Conservation (phyloP, 2,329 filamentous ascomycete species). For the Neofusicoccum sp. region DNA sequence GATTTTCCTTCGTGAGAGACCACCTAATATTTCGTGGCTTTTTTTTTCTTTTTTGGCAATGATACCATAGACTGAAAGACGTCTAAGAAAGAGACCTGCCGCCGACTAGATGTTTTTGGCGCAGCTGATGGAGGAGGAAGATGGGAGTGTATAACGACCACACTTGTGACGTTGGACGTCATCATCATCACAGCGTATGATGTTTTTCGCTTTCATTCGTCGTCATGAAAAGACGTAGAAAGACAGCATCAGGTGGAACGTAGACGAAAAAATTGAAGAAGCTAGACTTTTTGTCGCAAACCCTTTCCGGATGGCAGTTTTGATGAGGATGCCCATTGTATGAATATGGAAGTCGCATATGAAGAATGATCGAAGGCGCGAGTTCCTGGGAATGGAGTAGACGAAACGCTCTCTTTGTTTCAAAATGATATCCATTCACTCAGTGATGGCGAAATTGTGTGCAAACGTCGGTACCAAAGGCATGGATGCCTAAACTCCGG, state of each 20-base stretch:
- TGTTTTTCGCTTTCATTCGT: neutral
- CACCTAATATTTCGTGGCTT: constrained; percentile 1
- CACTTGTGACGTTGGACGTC: neutral
- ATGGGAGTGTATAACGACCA: neutral
- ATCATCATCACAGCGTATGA: neutral
- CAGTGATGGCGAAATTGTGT: too few species aligned
- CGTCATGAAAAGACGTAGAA: neutral
- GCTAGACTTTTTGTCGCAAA: too few species aligned
- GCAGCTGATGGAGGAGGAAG: neutral
- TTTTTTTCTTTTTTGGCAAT: neutral
- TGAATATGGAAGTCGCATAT: too few species aligned
- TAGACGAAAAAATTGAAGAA: neutral
- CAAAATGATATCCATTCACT: too few species aligned
- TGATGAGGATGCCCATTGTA: too few species aligned
- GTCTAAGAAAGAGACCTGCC: neutral
- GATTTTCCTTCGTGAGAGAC: neutral
- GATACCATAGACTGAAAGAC: constrained; percentile 12
- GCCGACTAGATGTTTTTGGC: constrained; percentile 7
- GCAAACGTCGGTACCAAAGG: too few species aligned
- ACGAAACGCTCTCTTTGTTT: too few species aligned
- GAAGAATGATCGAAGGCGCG: too few species aligned
- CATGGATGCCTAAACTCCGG: too few species aligned
- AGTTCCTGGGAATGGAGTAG: too few species aligned
- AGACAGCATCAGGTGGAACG: neutral
- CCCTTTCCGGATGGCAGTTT: too few species aligned